Base-by-base conservation (phyloP, 106 monocot species). In the Allium sativum region DNA sequence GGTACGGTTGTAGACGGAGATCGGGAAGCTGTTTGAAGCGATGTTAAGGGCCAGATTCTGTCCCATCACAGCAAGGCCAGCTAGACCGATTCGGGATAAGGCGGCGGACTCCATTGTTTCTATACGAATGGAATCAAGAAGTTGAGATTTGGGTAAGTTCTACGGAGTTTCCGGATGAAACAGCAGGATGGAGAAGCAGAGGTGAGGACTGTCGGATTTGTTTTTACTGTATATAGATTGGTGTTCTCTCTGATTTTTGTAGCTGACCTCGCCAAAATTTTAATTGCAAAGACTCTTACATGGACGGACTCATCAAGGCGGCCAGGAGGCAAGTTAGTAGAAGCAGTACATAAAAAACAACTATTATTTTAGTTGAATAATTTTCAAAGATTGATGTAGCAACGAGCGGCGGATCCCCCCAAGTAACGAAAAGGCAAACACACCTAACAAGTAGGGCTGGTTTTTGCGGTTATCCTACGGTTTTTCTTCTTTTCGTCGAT, bases 1-100 rank as follows among this genome's bases (percentile, higher is more conserved):
- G 20, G 73, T 73, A 6, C 73, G 73, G 44, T 73, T 73, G 66
- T 73, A 73, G 56, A 73, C 73, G 53, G 73, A 73, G 59, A 73
- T 73, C 9, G 66, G 73, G 53, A 73, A 73, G 18, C 68, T 69
- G 51, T 76, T 70, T 19, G 70, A 69, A 42, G 69, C 76, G 17
- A 76, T 65, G 57, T 76, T 76, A 12, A 76, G 56, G 65, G 65
- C 70, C 7, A 75, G 55, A 48, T 75, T 75, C 47, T 75, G 75
- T 50, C 69, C 75, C 75, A 75, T 75, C n/a, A 75, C 75, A 7
- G 75, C 75, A 20, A 75, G 63, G 3, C 74, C 74, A 7, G 68
- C 74, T 7, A 74, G 62, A 4, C 75, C 75, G 64, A 75, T 69
- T 0, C 70, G 62, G 9, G 57, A 65, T 1, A 70, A 70, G 0